A percentile compares a stretch with the other conserved stretches of the same genome.
Conservation (phyloP, 129 eudicot species). For the Pulicaria dysenterica region DNA sequence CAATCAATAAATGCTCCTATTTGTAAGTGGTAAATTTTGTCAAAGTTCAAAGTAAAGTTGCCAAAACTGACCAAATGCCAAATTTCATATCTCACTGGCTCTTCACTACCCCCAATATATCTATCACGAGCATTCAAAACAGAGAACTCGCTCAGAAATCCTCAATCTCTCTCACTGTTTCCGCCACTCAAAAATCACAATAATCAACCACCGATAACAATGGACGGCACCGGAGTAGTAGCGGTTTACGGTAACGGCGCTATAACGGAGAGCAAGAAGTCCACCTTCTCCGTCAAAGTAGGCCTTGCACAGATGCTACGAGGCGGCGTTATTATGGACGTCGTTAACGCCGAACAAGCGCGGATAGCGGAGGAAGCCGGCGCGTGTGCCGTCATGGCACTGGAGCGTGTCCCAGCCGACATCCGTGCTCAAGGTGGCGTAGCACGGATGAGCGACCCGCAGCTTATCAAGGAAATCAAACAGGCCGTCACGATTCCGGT, state of each 20-base stretch:
- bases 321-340: conserved; percentile 57
- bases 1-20: too few species aligned
- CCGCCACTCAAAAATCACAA: too few species aligned
- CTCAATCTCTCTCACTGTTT: too few species aligned
- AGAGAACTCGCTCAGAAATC: too few species aligned
- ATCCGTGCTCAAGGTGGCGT: conserved; percentile 52
- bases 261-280: conserved; percentile 43
- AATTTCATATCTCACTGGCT: too few species aligned
- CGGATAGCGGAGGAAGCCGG: conserved; percentile 53
- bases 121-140: too few species aligned
- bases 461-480: conserved; percentile 48
- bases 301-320: conserved; percentile 58
- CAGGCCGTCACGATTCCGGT: conserved; percentile 51
- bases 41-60: too few species aligned
- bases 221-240: conserved; percentile 53
- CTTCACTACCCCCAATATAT: too few species aligned
- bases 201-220: not conserved
- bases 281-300: conserved; percentile 52
- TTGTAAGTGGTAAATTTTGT: too few species aligned
- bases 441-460: conserved; percentile 48
- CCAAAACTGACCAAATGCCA: too few species aligned
- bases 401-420: conserved; percentile 54
- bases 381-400: conserved; percentile 57
- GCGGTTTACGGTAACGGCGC: conserved; percentile 57
- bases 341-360: conserved; percentile 54